Percentiles rank a stretch among this genome's conserved stretches.
Conservation (phyloP, 1,139 yeast genomes). For the Magnusiomyces fungicola region DNA sequence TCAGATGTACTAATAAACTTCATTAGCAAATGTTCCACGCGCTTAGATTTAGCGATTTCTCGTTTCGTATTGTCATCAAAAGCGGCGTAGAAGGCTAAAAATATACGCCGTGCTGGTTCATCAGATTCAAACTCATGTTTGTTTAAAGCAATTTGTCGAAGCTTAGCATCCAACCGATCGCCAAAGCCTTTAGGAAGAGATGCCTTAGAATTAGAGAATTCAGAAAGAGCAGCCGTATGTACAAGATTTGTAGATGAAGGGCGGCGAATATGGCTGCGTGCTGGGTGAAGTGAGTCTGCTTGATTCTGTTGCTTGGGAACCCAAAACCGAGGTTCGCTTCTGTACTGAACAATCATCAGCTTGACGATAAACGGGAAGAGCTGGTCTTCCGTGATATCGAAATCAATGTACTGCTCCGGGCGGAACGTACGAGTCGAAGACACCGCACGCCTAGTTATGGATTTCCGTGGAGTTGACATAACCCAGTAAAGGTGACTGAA, state of each 20-base stretch:
- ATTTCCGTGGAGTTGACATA: constrained; percentile 1
- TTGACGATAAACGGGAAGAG: constrained; percentile 30
- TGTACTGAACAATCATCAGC: constrained; percentile 29
- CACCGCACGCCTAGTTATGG: constrained; percentile 3
- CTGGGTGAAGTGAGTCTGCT: not conserved
- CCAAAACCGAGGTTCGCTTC: constrained; percentile 28
- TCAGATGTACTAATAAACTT: constrained; percentile 58
- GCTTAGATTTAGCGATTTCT: constrained; percentile 34
- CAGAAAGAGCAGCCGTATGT: constrained; percentile 7
- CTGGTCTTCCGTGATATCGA: constrained; percentile 24
- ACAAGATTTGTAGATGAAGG: constrained; percentile 7
- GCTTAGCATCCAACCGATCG: constrained; percentile 41
- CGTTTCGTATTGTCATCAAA: constrained; percentile 10
- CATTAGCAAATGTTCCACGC: constrained; percentile 59
- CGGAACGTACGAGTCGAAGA: not conserved
- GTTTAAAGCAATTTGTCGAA: constrained; percentile 49
- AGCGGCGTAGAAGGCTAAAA: constrained; percentile 13
- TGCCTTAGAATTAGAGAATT: constrained; percentile 10
- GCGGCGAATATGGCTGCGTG: constrained; percentile 9
- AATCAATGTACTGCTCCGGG: not conserved
- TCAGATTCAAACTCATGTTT: constrained; percentile 11
- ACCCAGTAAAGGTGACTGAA: not conserved
- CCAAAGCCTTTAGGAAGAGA: constrained; percentile 43
- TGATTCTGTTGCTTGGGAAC: constrained; percentile 6
- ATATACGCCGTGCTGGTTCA: constrained; percentile 16